These are phyloP conservation scores for Euphrasia arctica DNA, from an alignment of 305 asterid species.

Conservation along the genomic window DNA sequence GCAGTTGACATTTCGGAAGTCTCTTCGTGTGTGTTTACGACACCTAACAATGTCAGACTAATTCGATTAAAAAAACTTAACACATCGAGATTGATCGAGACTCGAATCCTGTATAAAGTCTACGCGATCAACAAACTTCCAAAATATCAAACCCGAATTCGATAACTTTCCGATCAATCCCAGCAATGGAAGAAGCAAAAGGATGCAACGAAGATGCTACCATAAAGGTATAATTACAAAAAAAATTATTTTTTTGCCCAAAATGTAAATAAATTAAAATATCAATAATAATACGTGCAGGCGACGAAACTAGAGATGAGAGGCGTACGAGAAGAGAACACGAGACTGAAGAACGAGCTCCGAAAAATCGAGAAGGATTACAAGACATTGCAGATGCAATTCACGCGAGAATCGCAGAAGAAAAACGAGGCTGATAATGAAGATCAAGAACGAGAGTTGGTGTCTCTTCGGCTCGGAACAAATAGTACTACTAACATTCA, in stretches of 20 bases:
- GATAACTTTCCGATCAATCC: not conserved
- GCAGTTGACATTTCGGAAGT: conserved; percentile 45
- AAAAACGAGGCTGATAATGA: not conserved
- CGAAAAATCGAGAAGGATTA: conserved; percentile 59
- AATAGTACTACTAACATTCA: conserved; percentile 27
- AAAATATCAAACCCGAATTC: conserved; percentile 2
- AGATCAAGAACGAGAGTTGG: conserved; percentile 50
- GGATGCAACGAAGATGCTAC: conserved; percentile 22
- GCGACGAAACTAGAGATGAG: conserved; percentile 50
- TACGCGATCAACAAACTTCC: not conserved
- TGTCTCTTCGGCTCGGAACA: conserved; percentile 74
- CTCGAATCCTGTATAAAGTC: conserved; percentile 17
- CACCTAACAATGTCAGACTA: conserved; percentile 27
- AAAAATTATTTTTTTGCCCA: too few relatives aligned
- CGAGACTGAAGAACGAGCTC: conserved; percentile 50
- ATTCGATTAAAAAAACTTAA: conserved; percentile 1
- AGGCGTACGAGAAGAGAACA: conserved; percentile 61
- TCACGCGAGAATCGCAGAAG: conserved; percentile 27
- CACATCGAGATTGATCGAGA: conserved; percentile 6
- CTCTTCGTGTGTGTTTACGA: conserved; percentile 25
- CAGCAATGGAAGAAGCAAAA: conserved; percentile 31
- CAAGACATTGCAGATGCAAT: conserved; percentile 49
- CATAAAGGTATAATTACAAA: conserved; percentile 25
- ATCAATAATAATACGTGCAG: conserved; percentile 27
- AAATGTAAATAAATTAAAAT: too few relatives aligned